phyloP scores from a whole-genome alignment of 164 flowering plant species.

The Aristolochia fimbriata region DNA sequence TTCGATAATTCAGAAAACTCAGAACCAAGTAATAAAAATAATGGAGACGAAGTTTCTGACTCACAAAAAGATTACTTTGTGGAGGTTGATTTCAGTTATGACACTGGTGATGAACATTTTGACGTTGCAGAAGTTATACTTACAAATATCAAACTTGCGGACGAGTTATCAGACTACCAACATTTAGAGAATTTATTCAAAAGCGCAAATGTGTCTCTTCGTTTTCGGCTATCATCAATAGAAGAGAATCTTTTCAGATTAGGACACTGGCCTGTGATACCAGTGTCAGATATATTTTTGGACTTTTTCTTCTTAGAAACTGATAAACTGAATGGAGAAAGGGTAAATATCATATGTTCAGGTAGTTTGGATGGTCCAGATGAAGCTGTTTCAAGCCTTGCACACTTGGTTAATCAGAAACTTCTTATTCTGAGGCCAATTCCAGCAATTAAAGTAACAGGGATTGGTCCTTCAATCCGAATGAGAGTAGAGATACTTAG shows the following conservation, averaged over 20 bases:
- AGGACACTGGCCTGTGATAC: constrained; percentile 73
- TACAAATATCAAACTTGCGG: constrained; percentile 25
- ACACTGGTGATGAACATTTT: constrained; percentile 39
- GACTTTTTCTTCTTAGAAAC: constrained; percentile 29
- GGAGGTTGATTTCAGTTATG: constrained; percentile 31
- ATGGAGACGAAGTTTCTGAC: constrained; percentile 6
- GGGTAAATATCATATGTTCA: constrained; percentile 28
- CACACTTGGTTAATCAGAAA: constrained; percentile 54
- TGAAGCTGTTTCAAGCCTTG: constrained; percentile 75
- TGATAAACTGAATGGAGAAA: constrained; percentile 10
- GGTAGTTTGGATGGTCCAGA: constrained; percentile 78
- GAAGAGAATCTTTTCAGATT: constrained; percentile 40
- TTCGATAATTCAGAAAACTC: constrained; percentile 1
- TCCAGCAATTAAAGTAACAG: constrained; percentile 19
- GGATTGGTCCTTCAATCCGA: constrained; percentile 26
- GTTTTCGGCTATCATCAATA: constrained; percentile 42
- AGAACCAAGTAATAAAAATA: not conserved
- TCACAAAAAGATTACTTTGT: constrained; percentile 28
- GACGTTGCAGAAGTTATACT: constrained; percentile 72
- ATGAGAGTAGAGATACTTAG: constrained; percentile 63
- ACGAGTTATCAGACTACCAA: constrained; percentile 22
- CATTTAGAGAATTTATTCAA: constrained; percentile 18
- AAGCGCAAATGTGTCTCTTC: constrained; percentile 26
- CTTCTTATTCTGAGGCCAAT: constrained; percentile 57
- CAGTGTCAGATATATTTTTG: constrained; percentile 32